A percentile compares a stretch with the other conserved stretches of the same genome.
Evolutionary conservation across 2,329 filamentous ascomycete genomes (phyloP).

Genomic region (Aspergillus sp.): DNA sequence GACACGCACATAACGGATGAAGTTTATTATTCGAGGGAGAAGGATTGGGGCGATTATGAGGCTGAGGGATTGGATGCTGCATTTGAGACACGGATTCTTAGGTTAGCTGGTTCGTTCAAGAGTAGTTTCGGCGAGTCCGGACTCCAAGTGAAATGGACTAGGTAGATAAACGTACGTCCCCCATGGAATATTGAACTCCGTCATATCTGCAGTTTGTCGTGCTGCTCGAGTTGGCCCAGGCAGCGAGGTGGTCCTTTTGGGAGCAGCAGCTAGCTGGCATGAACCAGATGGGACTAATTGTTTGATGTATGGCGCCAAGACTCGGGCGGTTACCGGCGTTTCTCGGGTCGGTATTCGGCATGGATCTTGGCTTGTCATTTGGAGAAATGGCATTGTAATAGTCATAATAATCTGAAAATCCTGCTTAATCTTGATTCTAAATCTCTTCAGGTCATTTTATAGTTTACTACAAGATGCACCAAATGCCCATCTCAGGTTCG

Average conservation of each 20-base stretch:
- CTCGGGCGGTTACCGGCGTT: not conserved
- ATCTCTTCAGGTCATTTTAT: no score
- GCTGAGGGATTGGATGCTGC: constrained; percentile 48
- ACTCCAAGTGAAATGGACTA: not conserved
- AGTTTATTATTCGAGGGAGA: constrained; percentile 44
- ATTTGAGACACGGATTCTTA: not conserved
- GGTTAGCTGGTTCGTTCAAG: not conserved
- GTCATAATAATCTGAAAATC: no score
- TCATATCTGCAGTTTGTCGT: constrained; percentile 28
- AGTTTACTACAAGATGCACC: no score
- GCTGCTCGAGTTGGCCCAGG: not conserved
- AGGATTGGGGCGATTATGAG: constrained; percentile 50
- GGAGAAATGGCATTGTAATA: no score
- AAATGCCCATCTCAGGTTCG: no score
- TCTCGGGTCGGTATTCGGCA: not conserved
- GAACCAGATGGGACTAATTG: not conserved
- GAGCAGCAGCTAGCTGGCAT: constrained; percentile 21
- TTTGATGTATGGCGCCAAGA: not conserved
- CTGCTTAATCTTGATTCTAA: no score
- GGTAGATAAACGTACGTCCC: constrained; percentile 32
- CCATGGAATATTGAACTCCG: constrained; percentile 35
- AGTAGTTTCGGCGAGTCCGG: not conserved
- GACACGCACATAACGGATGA: constrained; percentile 41
- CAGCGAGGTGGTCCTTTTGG: constrained; percentile 4
- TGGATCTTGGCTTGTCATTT: not conserved